phyloP scores from a whole-genome alignment of 495 filamentous ascomycete species.

The Podospora bellae-mahoneyi region DNA sequence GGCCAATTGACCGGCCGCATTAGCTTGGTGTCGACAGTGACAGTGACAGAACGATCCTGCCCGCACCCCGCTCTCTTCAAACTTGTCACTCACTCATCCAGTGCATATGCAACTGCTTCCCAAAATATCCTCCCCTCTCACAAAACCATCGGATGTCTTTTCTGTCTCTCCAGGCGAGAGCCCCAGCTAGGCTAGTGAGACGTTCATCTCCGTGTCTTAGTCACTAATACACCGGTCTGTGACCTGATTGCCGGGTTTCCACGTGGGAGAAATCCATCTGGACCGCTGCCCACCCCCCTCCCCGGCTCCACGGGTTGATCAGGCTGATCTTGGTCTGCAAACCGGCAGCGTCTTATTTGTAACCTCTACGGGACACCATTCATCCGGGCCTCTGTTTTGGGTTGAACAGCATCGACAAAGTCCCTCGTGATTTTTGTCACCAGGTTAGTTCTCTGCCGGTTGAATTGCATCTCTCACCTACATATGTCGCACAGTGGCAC shows the following conservation, averaged over 20 bases:
- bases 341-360: neutral
- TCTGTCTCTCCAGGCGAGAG: neutral
- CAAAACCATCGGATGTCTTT: neutral
- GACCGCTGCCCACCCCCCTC: no score
- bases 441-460: neutral
- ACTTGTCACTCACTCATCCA: no score
- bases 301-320: neutral
- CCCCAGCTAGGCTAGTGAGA: neutral
- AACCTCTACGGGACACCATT: neutral
- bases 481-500: neutral
- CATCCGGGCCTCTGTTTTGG: neutral
- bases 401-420: neutral
- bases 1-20: neutral
- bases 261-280: neutral
- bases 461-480: neutral
- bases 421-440: neutral
- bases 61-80: neutral
- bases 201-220: neutral
- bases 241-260: neutral
- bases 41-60: neutral
- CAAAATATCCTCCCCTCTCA: no score
- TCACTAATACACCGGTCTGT: neutral
- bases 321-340: neutral
- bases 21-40: conserved; percentile 6
- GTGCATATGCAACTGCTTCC: no score